Evolutionary conservation across 1,139 yeast species (phyloP).

Genomic region (Sugiyamaella paludigena): DNA sequence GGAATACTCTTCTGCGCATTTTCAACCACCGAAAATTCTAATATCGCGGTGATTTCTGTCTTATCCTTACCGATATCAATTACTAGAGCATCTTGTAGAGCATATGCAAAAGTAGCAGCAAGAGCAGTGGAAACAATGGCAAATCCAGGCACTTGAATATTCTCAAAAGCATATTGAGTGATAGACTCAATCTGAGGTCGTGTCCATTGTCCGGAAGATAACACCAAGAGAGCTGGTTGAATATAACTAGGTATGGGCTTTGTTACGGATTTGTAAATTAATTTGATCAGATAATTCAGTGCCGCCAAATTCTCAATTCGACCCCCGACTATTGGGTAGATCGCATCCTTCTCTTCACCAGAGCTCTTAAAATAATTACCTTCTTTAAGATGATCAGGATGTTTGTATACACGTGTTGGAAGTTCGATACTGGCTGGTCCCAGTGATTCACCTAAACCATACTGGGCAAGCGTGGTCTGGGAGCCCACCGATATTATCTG

Average conservation of each 20-base stretch:
- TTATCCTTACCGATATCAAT: slow-evolving; percentile 78
- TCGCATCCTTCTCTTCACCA: slow-evolving; percentile 44
- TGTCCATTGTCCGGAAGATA: slow-evolving; percentile 69
- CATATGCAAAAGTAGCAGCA: slow-evolving; percentile 73
- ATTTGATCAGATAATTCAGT: slow-evolving; percentile 62
- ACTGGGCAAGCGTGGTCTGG: slow-evolving; percentile 65
- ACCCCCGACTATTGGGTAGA: slow-evolving; percentile 65
- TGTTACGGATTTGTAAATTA: slow-evolving; percentile 52
- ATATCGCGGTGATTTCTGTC: slow-evolving; percentile 74
- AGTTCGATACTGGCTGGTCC: slow-evolving; percentile 72
- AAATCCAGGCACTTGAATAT: slow-evolving; percentile 69
- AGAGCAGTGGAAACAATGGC: slow-evolving; percentile 66
- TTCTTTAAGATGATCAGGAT: slow-evolving; percentile 41
- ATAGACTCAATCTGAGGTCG: slow-evolving; percentile 62
- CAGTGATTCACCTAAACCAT: slow-evolving; percentile 77
- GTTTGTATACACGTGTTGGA: slow-evolving; percentile 71
- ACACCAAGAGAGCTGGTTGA: slow-evolving; percentile 53
- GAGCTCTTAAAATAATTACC: slow-evolving; percentile 40
- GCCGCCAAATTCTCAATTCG: slow-evolving; percentile 66
- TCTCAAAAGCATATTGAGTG: slow-evolving; percentile 74
- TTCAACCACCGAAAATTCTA: slow-evolving; percentile 62
- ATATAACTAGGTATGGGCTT: slow-evolving; percentile 34
- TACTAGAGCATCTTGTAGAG: slow-evolving; percentile 59
- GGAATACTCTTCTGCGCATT: slow-evolving; percentile 52
- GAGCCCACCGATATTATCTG: slow-evolving; percentile 81